Conservation (phyloP, 768 basidiomycete species). For the Chlorophyllum brunneum region DNA sequence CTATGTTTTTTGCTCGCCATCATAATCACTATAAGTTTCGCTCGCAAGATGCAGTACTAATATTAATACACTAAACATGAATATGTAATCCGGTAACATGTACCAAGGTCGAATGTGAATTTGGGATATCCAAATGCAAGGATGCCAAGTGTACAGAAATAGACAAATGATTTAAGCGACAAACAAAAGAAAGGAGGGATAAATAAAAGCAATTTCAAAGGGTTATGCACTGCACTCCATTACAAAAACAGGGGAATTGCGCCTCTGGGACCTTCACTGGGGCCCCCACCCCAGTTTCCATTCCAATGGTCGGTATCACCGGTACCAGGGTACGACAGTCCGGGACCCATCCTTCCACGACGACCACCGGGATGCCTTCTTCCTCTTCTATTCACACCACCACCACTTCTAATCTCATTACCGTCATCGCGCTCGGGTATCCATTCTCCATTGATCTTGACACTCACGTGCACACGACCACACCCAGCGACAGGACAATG, state of each 20-base stretch:
- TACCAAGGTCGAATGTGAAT: neutral
- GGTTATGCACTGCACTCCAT: neutral
- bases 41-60: no score
- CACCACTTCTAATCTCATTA: neutral
- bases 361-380: slow-evolving; percentile 14
- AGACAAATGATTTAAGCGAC: neutral
- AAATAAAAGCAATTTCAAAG: neutral
- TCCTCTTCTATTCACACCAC: slow-evolving; percentile 12
- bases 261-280: slow-evolving; percentile 24
- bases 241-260: slow-evolving; percentile 43
- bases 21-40: neutral
- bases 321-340: no score
- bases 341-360: no score
- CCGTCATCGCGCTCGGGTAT: slow-evolving; percentile 42
- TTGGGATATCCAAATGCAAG: neutral
- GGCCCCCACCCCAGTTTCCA: neutral
- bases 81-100: neutral
- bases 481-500: slow-evolving; percentile 62
- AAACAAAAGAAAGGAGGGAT: neutral
- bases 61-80: no score
- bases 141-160: neutral
- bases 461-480: slow-evolving; percentile 48
- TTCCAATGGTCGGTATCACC: slow-evolving; percentile 11
- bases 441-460: slow-evolving; percentile 59
- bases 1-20: neutral